Evolutionary conservation across 805 yeast genomes (phyloP).

Genomic region (Maudiozyma bulderi): DNA sequence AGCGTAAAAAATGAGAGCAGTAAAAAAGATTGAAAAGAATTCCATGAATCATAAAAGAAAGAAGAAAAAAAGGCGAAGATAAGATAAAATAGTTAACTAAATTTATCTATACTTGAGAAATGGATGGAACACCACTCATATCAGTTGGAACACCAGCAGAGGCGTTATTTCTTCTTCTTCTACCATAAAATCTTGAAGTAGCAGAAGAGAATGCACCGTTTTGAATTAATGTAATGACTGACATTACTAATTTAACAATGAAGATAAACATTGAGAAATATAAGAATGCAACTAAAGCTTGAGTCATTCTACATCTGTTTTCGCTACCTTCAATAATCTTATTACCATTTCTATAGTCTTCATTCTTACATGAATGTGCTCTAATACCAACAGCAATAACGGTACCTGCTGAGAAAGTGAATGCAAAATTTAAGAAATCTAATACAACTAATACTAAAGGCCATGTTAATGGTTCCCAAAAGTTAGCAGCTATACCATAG

Average conservation of each 20-base stretch:
- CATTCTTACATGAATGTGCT: conserved; percentile 75
- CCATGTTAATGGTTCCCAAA: conserved; percentile 69
- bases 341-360: conserved; percentile 54
- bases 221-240: conserved; percentile 9
- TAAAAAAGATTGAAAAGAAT: too few species aligned
- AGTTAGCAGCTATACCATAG: conserved; percentile 70
- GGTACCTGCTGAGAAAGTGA: conserved; percentile 90
- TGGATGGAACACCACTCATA: conserved; percentile 71
- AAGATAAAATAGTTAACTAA: too few species aligned
- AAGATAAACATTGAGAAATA: conserved; percentile 76
- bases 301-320: conserved; percentile 92
- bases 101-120: conserved; percentile 64
- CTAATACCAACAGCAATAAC: conserved; percentile 88
- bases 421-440: conserved; percentile 83
- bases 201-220: conserved; percentile 20
- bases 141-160: conserved; percentile 12
- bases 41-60: too few species aligned
- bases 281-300: conserved; percentile 72
- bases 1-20: too few species aligned
- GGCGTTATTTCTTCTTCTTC: conserved; percentile 33
- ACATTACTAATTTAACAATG: conserved; percentile 48
- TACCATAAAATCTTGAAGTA: conserved; percentile 24
- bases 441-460: conserved; percentile 65
- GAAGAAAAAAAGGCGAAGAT: too few species aligned
- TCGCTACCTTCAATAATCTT: conserved; percentile 61